Conservation (phyloP, 2,329 filamentous ascomycete species). For the Phaeomoniella chlamydospora region DNA sequence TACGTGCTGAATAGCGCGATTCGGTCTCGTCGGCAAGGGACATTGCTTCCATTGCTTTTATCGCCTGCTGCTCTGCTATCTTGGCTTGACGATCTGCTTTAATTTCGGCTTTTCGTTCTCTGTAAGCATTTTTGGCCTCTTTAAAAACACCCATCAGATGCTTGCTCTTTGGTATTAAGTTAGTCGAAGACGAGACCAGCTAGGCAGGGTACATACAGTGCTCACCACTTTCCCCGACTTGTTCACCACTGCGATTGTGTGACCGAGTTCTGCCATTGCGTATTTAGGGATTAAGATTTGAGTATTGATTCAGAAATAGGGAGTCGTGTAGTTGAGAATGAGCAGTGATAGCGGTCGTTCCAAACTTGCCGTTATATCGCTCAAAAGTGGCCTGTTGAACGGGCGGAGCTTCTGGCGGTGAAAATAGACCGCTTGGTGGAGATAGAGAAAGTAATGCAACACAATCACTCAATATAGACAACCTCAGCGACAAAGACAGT, state of each 20-base stretch:
- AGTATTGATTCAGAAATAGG: not conserved
- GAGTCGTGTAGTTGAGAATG: not conserved
- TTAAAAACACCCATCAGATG: conserved; percentile 83
- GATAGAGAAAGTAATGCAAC: not conserved
- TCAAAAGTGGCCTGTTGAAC: not conserved
- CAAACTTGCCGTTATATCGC: too few relatives aligned
- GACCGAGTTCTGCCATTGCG: conserved; percentile 26
- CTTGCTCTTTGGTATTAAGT: conserved; percentile 50
- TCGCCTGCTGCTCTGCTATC: conserved; percentile 41
- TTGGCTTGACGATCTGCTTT: conserved; percentile 52
- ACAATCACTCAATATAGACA: not conserved
- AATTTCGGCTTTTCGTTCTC: conserved; percentile 73
- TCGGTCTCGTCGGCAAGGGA: conserved; percentile 29
- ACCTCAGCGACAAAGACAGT: not conserved
- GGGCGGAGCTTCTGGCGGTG: not conserved
- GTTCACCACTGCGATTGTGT: conserved; percentile 83
- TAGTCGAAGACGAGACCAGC: conserved; percentile 1
- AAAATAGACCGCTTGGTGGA: not conserved
- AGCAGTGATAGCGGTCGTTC: too few relatives aligned
- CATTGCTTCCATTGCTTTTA: conserved; percentile 40
- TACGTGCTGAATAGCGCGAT: conserved; percentile 12
- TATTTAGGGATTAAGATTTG: too few relatives aligned
- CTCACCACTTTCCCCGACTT: conserved; percentile 82
- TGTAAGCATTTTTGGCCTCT: conserved; percentile 77
- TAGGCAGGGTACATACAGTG: conserved; percentile 45